Percentiles rank a stretch among this genome's conserved stretches.
These are phyloP conservation scores for Puccinia sorghi DNA, from an alignment of 1,284 basidiomycete genomes.

Conservation along the genomic window DNA sequence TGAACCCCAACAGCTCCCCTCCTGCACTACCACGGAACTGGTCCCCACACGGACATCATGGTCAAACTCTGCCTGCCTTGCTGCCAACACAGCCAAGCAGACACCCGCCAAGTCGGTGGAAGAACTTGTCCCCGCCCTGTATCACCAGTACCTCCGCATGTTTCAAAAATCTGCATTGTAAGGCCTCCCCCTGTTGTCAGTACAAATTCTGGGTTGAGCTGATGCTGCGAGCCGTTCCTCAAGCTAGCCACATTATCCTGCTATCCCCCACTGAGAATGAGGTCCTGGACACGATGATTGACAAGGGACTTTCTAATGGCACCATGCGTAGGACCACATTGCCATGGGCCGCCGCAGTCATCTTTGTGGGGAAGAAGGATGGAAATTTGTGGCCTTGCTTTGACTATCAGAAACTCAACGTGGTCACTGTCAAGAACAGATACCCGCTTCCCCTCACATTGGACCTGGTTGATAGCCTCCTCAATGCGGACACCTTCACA, in stretches of 20 bases:
- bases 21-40: too few species aligned
- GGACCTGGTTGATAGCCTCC: constrained; percentile 2
- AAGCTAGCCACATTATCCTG: neutral
- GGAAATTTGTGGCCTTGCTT: neutral
- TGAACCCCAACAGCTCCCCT: too few species aligned
- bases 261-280: neutral
- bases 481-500: constrained; percentile 2
- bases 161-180: too few species aligned
- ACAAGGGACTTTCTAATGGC: neutral
- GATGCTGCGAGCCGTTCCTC: too few species aligned
- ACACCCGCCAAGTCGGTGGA: too few species aligned
- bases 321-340: constrained; percentile 2
- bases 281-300: neutral
- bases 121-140: too few species aligned
- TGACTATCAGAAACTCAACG: constrained; percentile 1
- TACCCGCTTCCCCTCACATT: neutral
- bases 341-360: neutral
- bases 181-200: too few species aligned
- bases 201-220: too few species aligned
- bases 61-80: too few species aligned
- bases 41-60: too few species aligned
- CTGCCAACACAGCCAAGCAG: too few species aligned
- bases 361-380: neutral
- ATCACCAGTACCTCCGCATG: too few species aligned
- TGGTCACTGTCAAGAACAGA: neutral